Evolutionary conservation across 202 grass and related monocot species (phyloP).

Genomic region (Bolboschoenoplectus hybrid): DNA sequence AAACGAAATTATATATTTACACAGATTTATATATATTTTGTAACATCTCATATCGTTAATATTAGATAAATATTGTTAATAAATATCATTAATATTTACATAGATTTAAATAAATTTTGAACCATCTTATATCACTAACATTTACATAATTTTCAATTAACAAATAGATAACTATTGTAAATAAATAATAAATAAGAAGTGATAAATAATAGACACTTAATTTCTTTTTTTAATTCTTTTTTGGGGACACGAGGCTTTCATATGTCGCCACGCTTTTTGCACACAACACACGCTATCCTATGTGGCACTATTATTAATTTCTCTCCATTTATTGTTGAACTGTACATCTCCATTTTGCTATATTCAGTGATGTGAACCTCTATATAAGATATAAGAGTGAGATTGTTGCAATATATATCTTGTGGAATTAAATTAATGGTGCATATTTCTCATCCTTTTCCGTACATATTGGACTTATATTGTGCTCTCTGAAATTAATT

Average conservation of each 20-base stretch:
- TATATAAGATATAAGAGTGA: no score
- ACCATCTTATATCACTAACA: not conserved
- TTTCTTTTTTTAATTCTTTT: not conserved
- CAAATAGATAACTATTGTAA: not conserved
- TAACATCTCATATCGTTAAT: no score
- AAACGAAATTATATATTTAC: no score
- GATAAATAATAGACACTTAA: not conserved
- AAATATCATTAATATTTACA: not conserved
- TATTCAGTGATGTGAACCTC: not conserved
- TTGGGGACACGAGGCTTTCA: not conserved
- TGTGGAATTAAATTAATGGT: no score
- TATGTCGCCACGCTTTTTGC: not conserved
- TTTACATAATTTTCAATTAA: not conserved
- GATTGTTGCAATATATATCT: no score
- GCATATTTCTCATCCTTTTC: not conserved
- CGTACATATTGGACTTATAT: not conserved
- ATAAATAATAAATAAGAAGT: not conserved
- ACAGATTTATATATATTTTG: no score
- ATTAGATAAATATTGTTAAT: no score
- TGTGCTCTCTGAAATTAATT: not conserved
- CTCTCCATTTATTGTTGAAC: not conserved
- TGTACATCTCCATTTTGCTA: not conserved
- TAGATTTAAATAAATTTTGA: not conserved
- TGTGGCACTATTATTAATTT: not conserved
- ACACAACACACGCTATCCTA: not conserved